Percentiles rank a stretch among this genome's conserved stretches.
These are phyloP conservation scores for Leccinum solheimii DNA, from an alignment of 1,284 basidiomycete genomes.

Conservation along the genomic window DNA sequence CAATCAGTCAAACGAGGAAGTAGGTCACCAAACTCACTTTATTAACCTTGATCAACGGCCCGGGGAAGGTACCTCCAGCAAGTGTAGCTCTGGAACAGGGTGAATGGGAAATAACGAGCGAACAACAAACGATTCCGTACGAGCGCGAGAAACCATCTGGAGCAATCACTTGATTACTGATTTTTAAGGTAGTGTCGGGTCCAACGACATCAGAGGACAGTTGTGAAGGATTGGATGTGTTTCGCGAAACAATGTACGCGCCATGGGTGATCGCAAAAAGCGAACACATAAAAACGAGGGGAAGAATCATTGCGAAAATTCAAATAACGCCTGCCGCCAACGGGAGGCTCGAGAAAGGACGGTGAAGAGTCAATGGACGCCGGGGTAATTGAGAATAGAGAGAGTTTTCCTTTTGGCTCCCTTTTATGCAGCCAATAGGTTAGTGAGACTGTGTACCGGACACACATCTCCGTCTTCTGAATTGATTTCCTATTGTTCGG, in stretches of 20 bases:
- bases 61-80: slow-evolving; percentile 38
- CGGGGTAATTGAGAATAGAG: background rate
- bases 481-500: background rate
- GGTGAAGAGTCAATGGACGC: background rate
- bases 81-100: slow-evolving; percentile 17
- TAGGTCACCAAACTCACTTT: slow-evolving; percentile 24
- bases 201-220: slow-evolving; percentile 24
- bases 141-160: slow-evolving; percentile 44
- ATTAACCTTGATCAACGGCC: slow-evolving; percentile 36
- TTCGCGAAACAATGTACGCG: background rate
- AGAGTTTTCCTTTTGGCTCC: background rate
- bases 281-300: background rate
- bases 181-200: slow-evolving; percentile 33
- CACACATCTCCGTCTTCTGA: background rate
- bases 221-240: background rate
- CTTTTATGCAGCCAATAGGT: background rate
- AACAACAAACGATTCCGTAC: slow-evolving; percentile 22
- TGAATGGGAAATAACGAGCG: background rate
- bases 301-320: background rate
- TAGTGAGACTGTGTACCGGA: background rate
- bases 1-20: slow-evolving; percentile 16
- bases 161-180: slow-evolving; percentile 37
- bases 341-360: background rate
- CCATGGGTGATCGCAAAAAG: background rate
- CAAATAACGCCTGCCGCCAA: background rate